phyloP scores from a whole-genome alignment of 2,329 filamentous ascomycete genomes.

The Nigrospora osmanthi region DNA sequence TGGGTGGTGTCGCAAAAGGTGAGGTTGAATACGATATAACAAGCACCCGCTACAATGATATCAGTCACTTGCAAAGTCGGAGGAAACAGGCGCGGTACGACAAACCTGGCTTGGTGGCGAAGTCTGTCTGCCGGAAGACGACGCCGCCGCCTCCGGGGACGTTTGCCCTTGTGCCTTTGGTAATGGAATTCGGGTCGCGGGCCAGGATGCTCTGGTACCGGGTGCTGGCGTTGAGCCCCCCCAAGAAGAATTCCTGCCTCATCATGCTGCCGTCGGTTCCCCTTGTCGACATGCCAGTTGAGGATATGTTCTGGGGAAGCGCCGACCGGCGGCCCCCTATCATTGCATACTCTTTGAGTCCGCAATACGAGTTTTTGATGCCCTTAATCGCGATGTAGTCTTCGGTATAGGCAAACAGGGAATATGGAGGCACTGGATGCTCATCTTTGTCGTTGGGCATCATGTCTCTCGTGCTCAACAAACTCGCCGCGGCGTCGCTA shows the following conservation, averaged over 20 bases:
- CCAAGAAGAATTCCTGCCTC: slow-evolving; percentile 84
- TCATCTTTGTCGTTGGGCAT: slow-evolving; percentile 47
- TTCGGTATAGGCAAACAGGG: slow-evolving; percentile 66
- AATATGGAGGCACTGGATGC: slow-evolving; percentile 56
- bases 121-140: slow-evolving; percentile 65
- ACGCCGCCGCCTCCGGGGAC: slow-evolving; percentile 64
- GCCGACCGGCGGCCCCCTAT: slow-evolving; percentile 38
- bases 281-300: slow-evolving; percentile 60
- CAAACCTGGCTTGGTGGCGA: slow-evolving; percentile 69
- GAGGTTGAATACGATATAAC: slow-evolving; percentile 80
- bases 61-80: neutral
- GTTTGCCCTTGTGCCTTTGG: slow-evolving; percentile 38
- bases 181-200: slow-evolving; percentile 30
- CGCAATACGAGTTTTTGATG: slow-evolving; percentile 75
- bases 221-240: slow-evolving; percentile 63
- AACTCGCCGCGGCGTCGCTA: slow-evolving; percentile 69
- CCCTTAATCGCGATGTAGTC: slow-evolving; percentile 57
- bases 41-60: slow-evolving; percentile 30
- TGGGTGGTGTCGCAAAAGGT: slow-evolving; percentile 81
- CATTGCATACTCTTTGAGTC: slow-evolving; percentile 58
- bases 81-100: no score
- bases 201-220: slow-evolving; percentile 69
- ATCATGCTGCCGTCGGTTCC: slow-evolving; percentile 55
- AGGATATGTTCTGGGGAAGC: slow-evolving; percentile 32
- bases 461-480: slow-evolving; percentile 72